Conservation (phyloP, 257 asterid genomes). For the Solanum bulbocastanum region DNA sequence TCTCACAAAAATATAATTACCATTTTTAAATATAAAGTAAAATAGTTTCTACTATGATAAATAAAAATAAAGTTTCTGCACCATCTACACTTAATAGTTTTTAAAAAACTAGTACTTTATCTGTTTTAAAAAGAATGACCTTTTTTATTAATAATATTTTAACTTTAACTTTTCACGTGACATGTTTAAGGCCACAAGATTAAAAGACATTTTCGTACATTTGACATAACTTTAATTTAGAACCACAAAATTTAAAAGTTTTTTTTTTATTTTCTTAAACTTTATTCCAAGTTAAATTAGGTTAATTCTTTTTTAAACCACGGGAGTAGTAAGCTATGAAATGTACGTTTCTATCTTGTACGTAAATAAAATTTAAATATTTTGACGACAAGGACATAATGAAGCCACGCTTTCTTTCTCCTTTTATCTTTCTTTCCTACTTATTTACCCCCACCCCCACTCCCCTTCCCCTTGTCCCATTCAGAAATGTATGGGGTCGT, state of each 20-base stretch:
- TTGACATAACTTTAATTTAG: too few species aligned
- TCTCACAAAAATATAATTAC: background rate
- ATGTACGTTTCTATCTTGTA: background rate
- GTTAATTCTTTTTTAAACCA: too few species aligned
- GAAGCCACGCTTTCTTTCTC: background rate
- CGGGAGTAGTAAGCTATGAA: background rate
- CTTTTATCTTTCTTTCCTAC: background rate
- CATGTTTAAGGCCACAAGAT: too few species aligned
- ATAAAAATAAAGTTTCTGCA: background rate
- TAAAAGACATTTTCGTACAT: too few species aligned
- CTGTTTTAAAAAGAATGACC: too few species aligned
- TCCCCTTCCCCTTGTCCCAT: too few species aligned
- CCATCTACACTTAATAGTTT: background rate
- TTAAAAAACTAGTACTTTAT: rapidly evolving
- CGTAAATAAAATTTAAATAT: background rate
- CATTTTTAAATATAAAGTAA: background rate
- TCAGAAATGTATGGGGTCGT: background rate
- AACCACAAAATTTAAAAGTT: too few species aligned
- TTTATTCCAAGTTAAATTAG: too few species aligned
- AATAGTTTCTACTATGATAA: background rate
- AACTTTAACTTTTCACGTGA: too few species aligned
- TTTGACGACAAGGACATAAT: background rate
- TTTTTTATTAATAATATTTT: too few species aligned
- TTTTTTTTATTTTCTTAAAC: too few species aligned
- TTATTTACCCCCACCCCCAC: too few species aligned